phyloP scores from a whole-genome alignment of 108 stramenopile species.

The Schizochytrium sp. region DNA sequence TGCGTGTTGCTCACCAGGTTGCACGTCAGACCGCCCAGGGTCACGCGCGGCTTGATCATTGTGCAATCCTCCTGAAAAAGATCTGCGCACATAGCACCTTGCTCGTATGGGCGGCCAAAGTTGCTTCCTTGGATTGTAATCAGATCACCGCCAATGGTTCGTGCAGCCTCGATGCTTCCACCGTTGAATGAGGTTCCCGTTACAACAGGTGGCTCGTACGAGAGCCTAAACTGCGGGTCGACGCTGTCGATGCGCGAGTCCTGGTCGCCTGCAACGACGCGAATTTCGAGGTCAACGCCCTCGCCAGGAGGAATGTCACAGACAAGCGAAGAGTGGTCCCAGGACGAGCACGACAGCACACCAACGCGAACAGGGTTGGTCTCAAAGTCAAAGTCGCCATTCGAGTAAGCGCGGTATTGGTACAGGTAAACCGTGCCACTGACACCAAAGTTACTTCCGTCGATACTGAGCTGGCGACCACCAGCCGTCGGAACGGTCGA shows the following conservation, averaged over 20 bases:
- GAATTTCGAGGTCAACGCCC: background rate
- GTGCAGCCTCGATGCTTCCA: background rate
- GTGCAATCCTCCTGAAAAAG: background rate
- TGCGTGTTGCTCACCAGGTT: constrained; percentile 15
- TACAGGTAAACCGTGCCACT: background rate
- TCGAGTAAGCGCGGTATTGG: background rate
- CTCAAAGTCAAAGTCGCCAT: background rate
- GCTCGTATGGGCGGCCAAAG: constrained; percentile 10
- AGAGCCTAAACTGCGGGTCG: background rate
- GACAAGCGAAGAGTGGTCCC: background rate
- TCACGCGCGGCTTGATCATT: background rate
- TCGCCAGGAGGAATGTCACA: background rate
- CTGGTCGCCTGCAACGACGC: constrained; percentile 13
- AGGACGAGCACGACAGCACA: background rate
- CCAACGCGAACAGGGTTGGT: background rate
- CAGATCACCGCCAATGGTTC: background rate
- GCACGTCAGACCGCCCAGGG: background rate
- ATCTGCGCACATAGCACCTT: background rate
- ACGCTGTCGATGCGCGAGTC: background rate
- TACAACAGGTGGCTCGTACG: background rate
- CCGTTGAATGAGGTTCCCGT: background rate
- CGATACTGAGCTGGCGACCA: background rate
- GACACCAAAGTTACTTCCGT: constrained; percentile 19
- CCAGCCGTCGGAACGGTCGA: background rate
- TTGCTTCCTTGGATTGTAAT: constrained; percentile 18